Percentiles rank a stretch among this genome's conserved stretches.
Conservation (phyloP, 228 moss, liverwort and hornwort species). For the Sphagnum fallax region DNA sequence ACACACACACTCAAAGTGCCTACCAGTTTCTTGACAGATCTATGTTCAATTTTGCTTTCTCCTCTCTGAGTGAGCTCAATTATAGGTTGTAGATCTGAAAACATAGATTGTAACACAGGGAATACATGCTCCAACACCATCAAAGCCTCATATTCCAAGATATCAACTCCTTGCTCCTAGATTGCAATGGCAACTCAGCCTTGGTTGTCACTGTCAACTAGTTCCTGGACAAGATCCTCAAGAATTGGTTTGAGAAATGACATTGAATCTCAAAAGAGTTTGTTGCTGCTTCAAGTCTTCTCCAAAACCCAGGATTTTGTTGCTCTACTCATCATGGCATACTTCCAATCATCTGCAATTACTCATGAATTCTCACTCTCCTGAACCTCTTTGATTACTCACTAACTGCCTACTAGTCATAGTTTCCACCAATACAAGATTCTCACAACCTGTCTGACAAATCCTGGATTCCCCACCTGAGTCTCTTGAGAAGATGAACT, state of each 20-base stretch:
- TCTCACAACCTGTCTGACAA: too few relatives aligned
- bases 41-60: slow-evolving; percentile 8
- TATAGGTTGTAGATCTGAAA: slow-evolving; percentile 17
- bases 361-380: too few relatives aligned
- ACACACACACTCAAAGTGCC: slow-evolving; percentile 59
- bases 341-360: too few relatives aligned
- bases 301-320: too few relatives aligned
- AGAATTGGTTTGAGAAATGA: slow-evolving; percentile 47
- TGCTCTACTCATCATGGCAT: too few relatives aligned
- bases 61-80: slow-evolving; percentile 16
- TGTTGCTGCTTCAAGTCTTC: too few relatives aligned
- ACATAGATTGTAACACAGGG: slow-evolving; percentile 27
- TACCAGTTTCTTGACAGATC: slow-evolving; percentile 2
- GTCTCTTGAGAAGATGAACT: too few relatives aligned
- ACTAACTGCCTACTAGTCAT: too few relatives aligned
- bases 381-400: too few relatives aligned
- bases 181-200: slow-evolving; percentile 20
- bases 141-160: slow-evolving; percentile 83
- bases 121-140: slow-evolving; percentile 78
- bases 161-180: slow-evolving; percentile 63
- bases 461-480: too few relatives aligned
- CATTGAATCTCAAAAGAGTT: too few relatives aligned
- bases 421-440: too few relatives aligned
- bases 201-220: slow-evolving; percentile 31
- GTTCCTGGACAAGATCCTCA: slow-evolving; percentile 71